phyloP scores from a whole-genome alignment of 371 early-diverging fungal species.

The Entomophthora muscae region DNA sequence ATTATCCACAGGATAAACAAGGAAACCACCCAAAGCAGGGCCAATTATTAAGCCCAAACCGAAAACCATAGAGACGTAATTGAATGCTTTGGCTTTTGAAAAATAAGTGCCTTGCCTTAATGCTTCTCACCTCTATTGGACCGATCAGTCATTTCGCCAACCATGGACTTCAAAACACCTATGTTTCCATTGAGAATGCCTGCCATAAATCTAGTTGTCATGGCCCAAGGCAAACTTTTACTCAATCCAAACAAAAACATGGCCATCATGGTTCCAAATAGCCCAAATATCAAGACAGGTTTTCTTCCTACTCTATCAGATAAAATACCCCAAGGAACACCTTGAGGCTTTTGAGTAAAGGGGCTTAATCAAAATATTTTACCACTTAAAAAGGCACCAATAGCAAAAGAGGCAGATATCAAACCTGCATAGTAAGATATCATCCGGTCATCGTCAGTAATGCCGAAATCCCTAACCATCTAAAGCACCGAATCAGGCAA shows the following conservation, averaged over 20 bases:
- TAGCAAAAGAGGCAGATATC: no score
- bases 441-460: conserved; percentile 10
- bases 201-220: no score
- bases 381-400: no score
- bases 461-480: conserved; percentile 10
- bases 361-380: no score
- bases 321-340: no score
- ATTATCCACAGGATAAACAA: conserved; percentile 45
- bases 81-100: conserved; percentile 2
- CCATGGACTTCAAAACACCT: conserved; percentile 63
- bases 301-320: conserved; percentile 39
- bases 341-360: conserved; percentile 29
- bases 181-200: no score
- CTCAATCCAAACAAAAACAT: conserved; percentile 56
- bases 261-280: conserved; percentile 47
- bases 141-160: conserved; percentile 66
- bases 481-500: no score
- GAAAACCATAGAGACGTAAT: background rate
- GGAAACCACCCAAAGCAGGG: no score
- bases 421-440: no score
- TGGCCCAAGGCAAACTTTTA: conserved; percentile 39
- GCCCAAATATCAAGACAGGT: no score
- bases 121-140: conserved; percentile 50
- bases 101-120: background rate
- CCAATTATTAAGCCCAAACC: conserved; percentile 14